phyloP scores from a whole-genome alignment of 306 rosid species.

The Astragalus glycyphyllos region DNA sequence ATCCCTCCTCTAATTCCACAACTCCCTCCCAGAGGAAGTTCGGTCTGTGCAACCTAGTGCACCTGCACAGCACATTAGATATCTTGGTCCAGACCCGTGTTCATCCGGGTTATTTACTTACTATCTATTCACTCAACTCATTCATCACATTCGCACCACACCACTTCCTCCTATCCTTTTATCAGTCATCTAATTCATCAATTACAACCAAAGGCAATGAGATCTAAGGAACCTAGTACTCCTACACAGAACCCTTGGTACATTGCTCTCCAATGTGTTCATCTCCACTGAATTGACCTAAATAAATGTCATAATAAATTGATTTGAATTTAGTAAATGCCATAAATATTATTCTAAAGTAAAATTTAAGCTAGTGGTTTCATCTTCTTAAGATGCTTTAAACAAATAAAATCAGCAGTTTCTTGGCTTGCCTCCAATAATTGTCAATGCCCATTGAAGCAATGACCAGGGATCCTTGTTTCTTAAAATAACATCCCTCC shows the following conservation, averaged over 20 bases:
- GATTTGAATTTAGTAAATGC: neutral
- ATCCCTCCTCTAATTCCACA: slow-evolving; percentile 25
- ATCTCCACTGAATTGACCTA: slow-evolving; percentile 2
- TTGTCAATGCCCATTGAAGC: slow-evolving; percentile 9
- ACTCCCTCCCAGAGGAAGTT: slow-evolving; percentile 1
- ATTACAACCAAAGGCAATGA: neutral
- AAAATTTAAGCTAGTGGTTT: neutral
- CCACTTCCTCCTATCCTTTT: neutral
- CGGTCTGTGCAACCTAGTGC: slow-evolving; percentile 2
- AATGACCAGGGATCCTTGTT: neutral
- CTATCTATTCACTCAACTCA: slow-evolving; percentile 3
- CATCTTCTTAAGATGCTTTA: neutral
- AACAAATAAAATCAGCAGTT: neutral
- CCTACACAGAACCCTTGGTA: slow-evolving; percentile 11
- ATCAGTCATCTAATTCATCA: slow-evolving; percentile 18
- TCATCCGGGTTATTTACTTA: slow-evolving; percentile 1
- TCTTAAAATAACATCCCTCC: slow-evolving; percentile 17
- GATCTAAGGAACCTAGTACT: slow-evolving; percentile 14
- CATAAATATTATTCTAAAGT: neutral
- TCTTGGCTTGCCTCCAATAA: slow-evolving; percentile 13
- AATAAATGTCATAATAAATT: neutral
- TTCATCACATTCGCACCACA: slow-evolving; percentile 9
- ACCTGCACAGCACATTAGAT: neutral
- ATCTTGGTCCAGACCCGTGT: neutral
- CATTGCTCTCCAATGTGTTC: slow-evolving; percentile 1